Evolutionary conservation across 257 asterid genomes (phyloP).

Genomic region (Nicotiana paniculata): DNA sequence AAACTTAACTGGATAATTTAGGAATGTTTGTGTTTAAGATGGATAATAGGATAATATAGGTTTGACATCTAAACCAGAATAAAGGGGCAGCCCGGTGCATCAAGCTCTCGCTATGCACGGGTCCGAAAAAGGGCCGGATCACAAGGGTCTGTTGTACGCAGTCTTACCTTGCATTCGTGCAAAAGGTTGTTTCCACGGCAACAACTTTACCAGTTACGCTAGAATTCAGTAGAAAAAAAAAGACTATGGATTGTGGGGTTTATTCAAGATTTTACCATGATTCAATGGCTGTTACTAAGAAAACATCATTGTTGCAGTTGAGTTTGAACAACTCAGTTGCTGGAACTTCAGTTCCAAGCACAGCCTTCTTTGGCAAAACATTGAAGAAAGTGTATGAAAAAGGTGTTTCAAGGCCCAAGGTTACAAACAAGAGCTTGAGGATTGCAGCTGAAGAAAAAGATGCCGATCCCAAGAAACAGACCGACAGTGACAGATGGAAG

Average conservation of each 20-base stretch:
- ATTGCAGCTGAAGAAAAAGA: conserved; percentile 12
- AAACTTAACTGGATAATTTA: neutral
- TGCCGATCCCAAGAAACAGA: conserved; percentile 23
- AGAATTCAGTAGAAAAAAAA: neutral
- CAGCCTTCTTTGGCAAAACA: conserved; percentile 24
- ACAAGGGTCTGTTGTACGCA: no score
- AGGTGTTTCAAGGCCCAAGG: neutral
- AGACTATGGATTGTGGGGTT: neutral
- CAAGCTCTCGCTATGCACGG: no score
- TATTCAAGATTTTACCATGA: neutral
- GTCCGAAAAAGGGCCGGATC: no score
- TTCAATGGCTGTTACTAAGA: neutral
- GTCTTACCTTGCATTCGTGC: no score
- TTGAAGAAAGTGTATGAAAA: conserved; percentile 14
- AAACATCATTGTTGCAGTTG: conserved; percentile 17
- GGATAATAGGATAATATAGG: neutral
- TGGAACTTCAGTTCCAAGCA: conserved; percentile 21
- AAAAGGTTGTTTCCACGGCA: no score
- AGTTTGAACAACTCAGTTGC: conserved; percentile 19
- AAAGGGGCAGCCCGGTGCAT: no score
- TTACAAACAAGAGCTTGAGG: conserved; percentile 16
- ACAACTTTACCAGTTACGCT: no score
- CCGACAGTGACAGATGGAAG: conserved; percentile 27
- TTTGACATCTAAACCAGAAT: neutral
- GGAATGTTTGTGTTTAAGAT: neutral